Evolutionary conservation across 352 stramenopile species (phyloP), one percentile per base, ranked within the genome.

Genomic region (Pythium utonaiense): DNA sequence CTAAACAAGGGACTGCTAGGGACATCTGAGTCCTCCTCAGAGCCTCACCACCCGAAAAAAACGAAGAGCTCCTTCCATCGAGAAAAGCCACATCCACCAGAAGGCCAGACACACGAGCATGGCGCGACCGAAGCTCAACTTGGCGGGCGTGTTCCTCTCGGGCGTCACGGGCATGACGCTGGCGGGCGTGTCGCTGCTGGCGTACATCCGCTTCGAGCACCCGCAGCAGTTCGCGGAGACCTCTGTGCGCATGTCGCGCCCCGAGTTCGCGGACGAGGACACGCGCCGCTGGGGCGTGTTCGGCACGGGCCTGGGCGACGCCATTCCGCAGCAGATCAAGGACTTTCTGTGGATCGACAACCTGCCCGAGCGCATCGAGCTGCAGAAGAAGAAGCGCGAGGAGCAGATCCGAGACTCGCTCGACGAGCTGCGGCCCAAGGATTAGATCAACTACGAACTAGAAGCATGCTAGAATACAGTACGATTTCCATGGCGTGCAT

Each of bases 171-270:
- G 86, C 60, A 93, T 90, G 84, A 91, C 82, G 49, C 66, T 86
- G 33, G 83, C 86, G 8, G 82, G 79, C 45, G 86, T 95, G n/a
- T 90, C 77, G 19, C 67, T 95, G 48, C 72, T 95, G 41, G 69
- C 78, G 28, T 93, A 94, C 73, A 73, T 88, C 36, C 83, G 86
- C 64, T 93, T 93, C 63, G 68, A 93, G 72, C 75, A 91, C 62
- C 84, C 86, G 24, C 63, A 93, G 65, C 70, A 93, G 66, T 95
- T 95, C 60, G 86, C 77, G 4, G 82, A 95, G 57, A 88, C 82
- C 51, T 80, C 72, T 24, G 73, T 93, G 54, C 80, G 84, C 59
- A 88, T 89, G 74, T 86, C 79, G 48, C 77, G 80, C n/a, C 83
- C 84, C 1, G 86, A 95, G 62, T 40, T 87, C 17, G 74, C 77